phyloP scores from a whole-genome alignment of 805 yeast species.

The Clavispora santaluciae region DNA sequence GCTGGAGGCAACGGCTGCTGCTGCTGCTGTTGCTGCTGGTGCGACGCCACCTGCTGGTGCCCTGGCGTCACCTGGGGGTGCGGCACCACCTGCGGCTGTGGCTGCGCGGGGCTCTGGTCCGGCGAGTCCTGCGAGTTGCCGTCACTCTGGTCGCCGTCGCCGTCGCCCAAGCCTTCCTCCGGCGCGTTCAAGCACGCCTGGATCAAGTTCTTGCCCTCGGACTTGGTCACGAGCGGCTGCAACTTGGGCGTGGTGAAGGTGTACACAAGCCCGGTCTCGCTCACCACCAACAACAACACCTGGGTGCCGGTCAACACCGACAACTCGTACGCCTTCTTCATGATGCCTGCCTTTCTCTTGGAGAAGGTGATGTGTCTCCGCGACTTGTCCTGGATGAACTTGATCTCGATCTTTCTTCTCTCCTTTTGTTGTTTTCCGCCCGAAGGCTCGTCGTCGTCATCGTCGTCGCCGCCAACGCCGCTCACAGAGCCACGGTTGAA shows the following conservation, averaged over 20 bases:
- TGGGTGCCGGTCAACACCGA: constrained; percentile 97
- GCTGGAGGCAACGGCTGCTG: constrained; percentile 34
- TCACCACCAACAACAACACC: constrained; percentile 87
- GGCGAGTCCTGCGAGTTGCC: constrained; percentile 40
- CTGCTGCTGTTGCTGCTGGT: constrained; percentile 28
- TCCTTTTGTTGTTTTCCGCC: constrained; percentile 51
- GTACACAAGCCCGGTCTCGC: constrained; percentile 97
- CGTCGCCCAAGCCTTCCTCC: constrained; percentile 71
- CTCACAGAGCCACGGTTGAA: constrained; percentile 18
- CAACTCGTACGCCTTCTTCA: constrained; percentile 99
- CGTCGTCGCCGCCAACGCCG: constrained; percentile 39
- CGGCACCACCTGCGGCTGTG: constrained; percentile 18
- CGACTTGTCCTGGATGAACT: constrained; percentile 95
- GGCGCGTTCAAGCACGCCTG: constrained; percentile 97
- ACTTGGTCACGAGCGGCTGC: constrained; percentile 95
- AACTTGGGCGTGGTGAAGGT: constrained; percentile 98
- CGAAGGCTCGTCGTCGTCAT: constrained; percentile 46
- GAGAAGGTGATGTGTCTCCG: constrained; percentile 97
- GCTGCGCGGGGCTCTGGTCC: constrained; percentile 36
- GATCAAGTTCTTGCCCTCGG: constrained; percentile 94
- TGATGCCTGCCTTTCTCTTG: constrained; percentile 96
- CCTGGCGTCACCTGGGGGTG: constrained; percentile 18
- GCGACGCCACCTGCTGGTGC: constrained; percentile 26
- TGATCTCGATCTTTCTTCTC: constrained; percentile 89
- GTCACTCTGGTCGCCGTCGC: constrained; percentile 51